Evolutionary conservation across 768 basidiomycete species (phyloP).

Genomic region (Trametes gibbosa): DNA sequence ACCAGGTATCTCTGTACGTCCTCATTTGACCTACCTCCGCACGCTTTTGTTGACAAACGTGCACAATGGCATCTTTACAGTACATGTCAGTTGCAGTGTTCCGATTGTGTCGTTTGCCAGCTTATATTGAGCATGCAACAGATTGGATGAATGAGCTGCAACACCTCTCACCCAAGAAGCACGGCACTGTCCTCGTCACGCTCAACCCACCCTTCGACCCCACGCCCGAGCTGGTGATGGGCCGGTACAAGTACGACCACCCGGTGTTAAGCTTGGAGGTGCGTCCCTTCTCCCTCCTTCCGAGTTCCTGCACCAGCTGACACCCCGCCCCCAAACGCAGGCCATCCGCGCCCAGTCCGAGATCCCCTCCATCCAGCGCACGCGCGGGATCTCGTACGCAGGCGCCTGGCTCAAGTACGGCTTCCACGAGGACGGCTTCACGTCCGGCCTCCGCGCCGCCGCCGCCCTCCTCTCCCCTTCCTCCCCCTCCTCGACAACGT

Average conservation of each 20-base stretch:
- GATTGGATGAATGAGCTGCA: conserved; percentile 81
- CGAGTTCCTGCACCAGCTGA: background rate
- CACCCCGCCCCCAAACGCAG: conserved; percentile 27
- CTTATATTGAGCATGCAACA: conserved; percentile 18
- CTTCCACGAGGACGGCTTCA: conserved; percentile 81
- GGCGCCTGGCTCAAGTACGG: conserved; percentile 77
- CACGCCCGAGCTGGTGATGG: conserved; percentile 32
- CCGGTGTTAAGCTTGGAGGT: conserved; percentile 60
- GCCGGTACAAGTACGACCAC: conserved; percentile 63
- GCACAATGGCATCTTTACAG: background rate
- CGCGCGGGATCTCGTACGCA: conserved; percentile 54
- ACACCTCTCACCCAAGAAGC: conserved; percentile 50
- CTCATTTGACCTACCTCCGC: no score
- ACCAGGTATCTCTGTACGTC: conserved; percentile 61
- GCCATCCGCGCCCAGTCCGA: conserved; percentile 53
- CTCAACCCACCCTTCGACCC: conserved; percentile 71
- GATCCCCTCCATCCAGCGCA: conserved; percentile 59
- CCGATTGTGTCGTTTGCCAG: background rate
- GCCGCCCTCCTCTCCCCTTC: conserved; percentile 20
- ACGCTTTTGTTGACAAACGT: background rate
- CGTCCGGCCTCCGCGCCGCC: conserved; percentile 39
- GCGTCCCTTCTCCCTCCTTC: conserved; percentile 9
- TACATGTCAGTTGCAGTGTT: background rate
- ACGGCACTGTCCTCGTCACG: conserved; percentile 68
- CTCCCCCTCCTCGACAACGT: background rate